phyloP scores from a whole-genome alignment of 1,284 basidiomycete genomes.

The Malassezia yamatoensis region DNA sequence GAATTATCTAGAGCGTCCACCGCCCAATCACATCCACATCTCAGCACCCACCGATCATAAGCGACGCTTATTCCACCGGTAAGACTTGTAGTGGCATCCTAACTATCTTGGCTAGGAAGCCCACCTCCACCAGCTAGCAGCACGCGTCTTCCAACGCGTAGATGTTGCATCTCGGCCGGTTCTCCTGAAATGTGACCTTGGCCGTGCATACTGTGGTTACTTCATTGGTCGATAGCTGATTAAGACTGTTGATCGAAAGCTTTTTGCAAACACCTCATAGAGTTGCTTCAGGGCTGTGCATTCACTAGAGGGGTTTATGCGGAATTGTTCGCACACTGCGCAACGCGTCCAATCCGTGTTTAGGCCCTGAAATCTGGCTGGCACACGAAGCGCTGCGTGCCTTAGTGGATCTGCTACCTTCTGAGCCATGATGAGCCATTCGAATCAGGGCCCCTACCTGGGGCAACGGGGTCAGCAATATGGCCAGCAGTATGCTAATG shows the following conservation, averaged over 20 bases:
- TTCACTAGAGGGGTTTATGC: neutral
- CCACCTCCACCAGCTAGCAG: too few species aligned
- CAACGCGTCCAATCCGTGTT: too few species aligned
- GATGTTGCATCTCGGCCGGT: neutral
- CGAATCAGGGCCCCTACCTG: slow-evolving; percentile 5
- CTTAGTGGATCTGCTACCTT: neutral
- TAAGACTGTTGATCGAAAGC: neutral
- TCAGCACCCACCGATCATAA: slow-evolving; percentile 31
- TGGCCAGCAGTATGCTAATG: neutral
- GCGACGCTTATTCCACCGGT: slow-evolving; percentile 19
- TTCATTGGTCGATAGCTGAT: neutral
- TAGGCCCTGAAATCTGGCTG: too few species aligned
- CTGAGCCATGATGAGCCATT: neutral
- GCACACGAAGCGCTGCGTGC: too few species aligned
- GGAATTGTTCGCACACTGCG: too few species aligned
- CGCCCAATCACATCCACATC: slow-evolving; percentile 41
- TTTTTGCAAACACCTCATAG: neutral
- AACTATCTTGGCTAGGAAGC: neutral
- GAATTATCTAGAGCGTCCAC: slow-evolving; percentile 10
- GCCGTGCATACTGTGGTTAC: neutral
- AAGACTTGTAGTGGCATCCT: neutral
- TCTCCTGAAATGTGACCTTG: too few species aligned
- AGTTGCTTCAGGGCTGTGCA: neutral
- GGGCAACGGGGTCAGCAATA: neutral
- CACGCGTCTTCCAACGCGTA: neutral